Conservation (phyloP, 495 filamentous ascomycete species). For the Penicillium paxilli region DNA sequence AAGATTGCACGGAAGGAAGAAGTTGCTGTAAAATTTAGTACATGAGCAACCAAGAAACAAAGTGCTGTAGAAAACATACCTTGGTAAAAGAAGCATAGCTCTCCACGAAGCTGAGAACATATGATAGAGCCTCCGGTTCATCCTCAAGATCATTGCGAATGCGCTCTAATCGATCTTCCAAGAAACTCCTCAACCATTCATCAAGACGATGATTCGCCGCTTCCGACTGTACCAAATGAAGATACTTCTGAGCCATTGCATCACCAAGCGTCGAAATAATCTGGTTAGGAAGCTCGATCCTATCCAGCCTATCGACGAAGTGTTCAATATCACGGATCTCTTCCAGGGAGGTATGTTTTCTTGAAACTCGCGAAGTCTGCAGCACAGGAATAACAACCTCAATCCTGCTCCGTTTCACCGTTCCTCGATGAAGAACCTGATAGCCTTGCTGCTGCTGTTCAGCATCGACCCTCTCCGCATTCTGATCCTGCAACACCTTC, state of each 20-base stretch:
- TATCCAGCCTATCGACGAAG: conserved; percentile 75
- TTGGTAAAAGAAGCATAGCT: conserved; percentile 64
- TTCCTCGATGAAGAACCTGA: conserved; percentile 46
- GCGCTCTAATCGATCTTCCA: conserved; percentile 57
- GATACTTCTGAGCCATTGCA: conserved; percentile 73
- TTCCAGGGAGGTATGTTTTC: conserved; percentile 59
- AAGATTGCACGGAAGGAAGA: conserved; percentile 59
- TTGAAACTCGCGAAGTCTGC: conserved; percentile 66
- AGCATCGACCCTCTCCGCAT: conserved; percentile 34
- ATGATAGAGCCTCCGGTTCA: conserved; percentile 44
- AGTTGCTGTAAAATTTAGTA: conserved; percentile 46
- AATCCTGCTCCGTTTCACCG: conserved; percentile 45
- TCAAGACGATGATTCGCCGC: conserved; percentile 56
- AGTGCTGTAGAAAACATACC: conserved; percentile 38
- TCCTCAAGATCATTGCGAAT: conserved; percentile 50
- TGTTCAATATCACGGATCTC: conserved; percentile 72
- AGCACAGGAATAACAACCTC: conserved; percentile 63
- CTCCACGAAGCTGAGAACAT: conserved; percentile 56
- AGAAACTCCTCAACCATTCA: conserved; percentile 64
- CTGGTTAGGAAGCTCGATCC: conserved; percentile 79
- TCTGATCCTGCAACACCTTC: conserved; percentile 63
- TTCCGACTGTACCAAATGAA: conserved; percentile 63
- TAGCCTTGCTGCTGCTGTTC: conserved; percentile 34
- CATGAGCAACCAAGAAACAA: background rate
- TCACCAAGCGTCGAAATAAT: conserved; percentile 75